These are phyloP conservation scores for Pinus taeda DNA, from an alignment of 75 land plant species.

Conservation along the genomic window DNA sequence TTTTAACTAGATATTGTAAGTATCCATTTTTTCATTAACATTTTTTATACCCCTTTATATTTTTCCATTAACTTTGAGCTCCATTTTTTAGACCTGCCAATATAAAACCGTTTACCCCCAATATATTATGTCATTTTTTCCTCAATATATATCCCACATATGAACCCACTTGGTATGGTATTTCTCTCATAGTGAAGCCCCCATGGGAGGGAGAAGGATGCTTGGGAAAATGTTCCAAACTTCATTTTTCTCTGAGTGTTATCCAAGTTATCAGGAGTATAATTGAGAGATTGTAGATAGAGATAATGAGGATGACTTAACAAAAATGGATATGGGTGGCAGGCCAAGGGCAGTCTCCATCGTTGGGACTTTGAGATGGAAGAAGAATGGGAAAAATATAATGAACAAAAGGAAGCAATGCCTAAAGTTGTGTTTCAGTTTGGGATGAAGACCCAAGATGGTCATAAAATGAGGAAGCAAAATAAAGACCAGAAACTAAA, in stretches of 20 bases:
- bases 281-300: conserved; percentile 93
- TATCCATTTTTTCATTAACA: too few species aligned
- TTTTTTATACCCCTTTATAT: too few species aligned
- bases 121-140: too few species aligned
- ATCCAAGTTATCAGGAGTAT: conserved; percentile 98
- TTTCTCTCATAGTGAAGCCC: too few species aligned
- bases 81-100: too few species aligned
- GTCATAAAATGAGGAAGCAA: conserved; percentile 92
- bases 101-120: too few species aligned
- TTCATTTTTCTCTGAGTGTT: conserved; percentile 96
- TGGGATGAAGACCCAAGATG: conserved; percentile 99
- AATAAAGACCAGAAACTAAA: conserved; percentile 95
- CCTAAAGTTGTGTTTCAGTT: conserved; percentile 99
- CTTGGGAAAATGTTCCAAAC: conserved; percentile 95
- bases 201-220: conserved; percentile 96
- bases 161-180: too few species aligned
- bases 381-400: conserved; percentile 96
- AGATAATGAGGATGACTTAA: conserved; percentile 93
- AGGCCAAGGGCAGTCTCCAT: conserved; percentile 95
- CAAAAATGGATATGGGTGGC: conserved; percentile 99
- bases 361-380: conserved; percentile 99
- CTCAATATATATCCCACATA: too few species aligned
- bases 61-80: too few species aligned
- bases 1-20: too few species aligned
- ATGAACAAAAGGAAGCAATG: conserved; percentile 99